Conservation (phyloP, 139 green algal genomes). For the Chlorokybus atmophyticus region DNA sequence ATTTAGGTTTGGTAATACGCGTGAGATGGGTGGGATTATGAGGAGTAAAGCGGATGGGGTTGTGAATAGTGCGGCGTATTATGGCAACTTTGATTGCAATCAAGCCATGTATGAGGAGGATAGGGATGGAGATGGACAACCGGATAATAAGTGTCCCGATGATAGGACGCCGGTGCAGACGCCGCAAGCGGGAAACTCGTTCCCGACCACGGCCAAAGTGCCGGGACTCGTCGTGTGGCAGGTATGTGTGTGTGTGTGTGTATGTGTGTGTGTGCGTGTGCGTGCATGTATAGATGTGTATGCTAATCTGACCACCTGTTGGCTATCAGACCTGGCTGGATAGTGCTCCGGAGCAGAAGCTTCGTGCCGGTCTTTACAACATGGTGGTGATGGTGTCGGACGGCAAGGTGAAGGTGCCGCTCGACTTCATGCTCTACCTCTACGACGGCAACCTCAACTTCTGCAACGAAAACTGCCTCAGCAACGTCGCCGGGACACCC, state of each 20-base stretch:
- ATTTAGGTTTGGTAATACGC: constrained; percentile 13
- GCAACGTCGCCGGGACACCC: no score
- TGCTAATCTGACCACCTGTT: no score
- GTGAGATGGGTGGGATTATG: constrained; percentile 13
- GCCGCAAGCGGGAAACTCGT: constrained; percentile 1
- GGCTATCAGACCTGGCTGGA: no score
- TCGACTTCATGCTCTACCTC: constrained; percentile 25
- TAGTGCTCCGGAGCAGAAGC: no score
- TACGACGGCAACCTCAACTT: constrained; percentile 20
- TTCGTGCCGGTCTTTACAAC: constrained; percentile 16
- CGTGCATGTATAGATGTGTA: no score
- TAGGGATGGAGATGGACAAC: neutral
- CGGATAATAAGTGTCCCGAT: neutral
- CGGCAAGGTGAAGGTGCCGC: constrained; percentile 8
- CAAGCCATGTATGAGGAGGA: neutral
- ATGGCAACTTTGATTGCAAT: constrained; percentile 2
- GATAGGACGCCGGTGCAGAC: constrained; percentile 2
- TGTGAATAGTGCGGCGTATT: neutral
- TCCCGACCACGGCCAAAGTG: neutral
- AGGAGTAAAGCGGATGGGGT: constrained; percentile 9
- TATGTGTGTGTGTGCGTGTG: no score
- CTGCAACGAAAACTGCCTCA: constrained; percentile 25
- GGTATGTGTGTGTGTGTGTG: no score
- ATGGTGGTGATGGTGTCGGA: constrained; percentile 19
- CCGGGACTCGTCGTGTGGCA: constrained; percentile 18